Evolutionary conservation across 2,329 filamentous ascomycete species (phyloP).

Genomic region (Ophiostoma montium): DNA sequence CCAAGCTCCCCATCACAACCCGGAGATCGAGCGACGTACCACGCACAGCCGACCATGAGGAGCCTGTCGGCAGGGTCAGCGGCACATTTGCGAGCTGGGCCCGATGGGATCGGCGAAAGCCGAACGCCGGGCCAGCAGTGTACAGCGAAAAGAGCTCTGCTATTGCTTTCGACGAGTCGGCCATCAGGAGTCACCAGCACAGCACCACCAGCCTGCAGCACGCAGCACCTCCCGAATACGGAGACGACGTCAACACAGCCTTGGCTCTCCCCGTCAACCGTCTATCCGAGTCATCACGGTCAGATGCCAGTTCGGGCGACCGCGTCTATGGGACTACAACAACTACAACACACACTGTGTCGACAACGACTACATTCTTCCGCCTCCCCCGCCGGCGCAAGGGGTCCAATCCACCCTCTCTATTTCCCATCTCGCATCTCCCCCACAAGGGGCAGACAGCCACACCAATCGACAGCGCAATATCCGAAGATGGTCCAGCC

Average conservation of each 20-base stretch:
- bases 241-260: conserved; percentile 40
- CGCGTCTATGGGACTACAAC: conserved; percentile 42
- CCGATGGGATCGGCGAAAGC: conserved; percentile 29
- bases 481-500: conserved; percentile 3
- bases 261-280: conserved; percentile 51
- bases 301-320: conserved; percentile 69
- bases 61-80: conserved; percentile 10
- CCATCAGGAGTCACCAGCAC: conserved; percentile 20
- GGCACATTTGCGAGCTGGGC: conserved; percentile 14
- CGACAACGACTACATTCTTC: conserved; percentile 62
- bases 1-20: conserved; percentile 38
- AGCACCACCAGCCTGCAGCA: background rate
- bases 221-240: conserved; percentile 32
- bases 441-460: conserved; percentile 27
- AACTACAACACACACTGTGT: conserved; percentile 46
- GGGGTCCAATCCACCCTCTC: conserved; percentile 40
- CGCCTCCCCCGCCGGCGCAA: conserved; percentile 57
- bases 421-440: conserved; percentile 80
- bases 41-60: conserved; percentile 22
- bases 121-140: conserved; percentile 23
- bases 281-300: conserved; percentile 76
- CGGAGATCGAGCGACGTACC: conserved; percentile 37
- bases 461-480: conserved; percentile 4
- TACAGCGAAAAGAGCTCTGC: conserved; percentile 22
- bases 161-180: conserved; percentile 49